Conservation (phyloP, 805 yeast genomes). For the Lipomyces orientalis region DNA sequence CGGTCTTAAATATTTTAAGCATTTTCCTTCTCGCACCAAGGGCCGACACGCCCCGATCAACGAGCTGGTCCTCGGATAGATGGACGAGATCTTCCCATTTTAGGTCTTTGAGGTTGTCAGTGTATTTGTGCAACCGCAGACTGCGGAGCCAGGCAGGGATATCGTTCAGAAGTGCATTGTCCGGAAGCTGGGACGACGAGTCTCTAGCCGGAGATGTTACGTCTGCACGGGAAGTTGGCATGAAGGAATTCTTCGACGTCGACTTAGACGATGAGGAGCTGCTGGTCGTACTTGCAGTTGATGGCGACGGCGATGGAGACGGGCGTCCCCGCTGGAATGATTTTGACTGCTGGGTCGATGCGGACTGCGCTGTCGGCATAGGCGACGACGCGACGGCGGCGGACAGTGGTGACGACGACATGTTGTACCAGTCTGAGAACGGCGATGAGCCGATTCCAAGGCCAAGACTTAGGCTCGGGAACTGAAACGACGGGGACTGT, state of each 20-base stretch:
- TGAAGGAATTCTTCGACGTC: slow-evolving; percentile 54
- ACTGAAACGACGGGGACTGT: not conserved
- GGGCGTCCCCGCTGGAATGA: not conserved
- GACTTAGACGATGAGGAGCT: slow-evolving; percentile 31
- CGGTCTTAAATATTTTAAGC: slow-evolving; percentile 87
- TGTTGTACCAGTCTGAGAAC: slow-evolving; percentile 22
- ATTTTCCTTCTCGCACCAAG: slow-evolving; percentile 95
- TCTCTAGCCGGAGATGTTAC: not conserved
- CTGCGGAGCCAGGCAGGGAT: slow-evolving; percentile 93
- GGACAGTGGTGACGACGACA: not conserved
- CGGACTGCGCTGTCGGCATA: not conserved
- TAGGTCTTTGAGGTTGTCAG: slow-evolving; percentile 75
- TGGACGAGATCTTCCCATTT: slow-evolving; percentile 81
- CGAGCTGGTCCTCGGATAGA: slow-evolving; percentile 70
- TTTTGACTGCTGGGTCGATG: not conserved
- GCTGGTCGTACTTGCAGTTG: slow-evolving; percentile 3
- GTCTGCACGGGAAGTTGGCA: slow-evolving; percentile 37
- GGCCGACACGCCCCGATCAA: slow-evolving; percentile 84
- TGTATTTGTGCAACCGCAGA: slow-evolving; percentile 89
- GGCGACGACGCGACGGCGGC: not conserved
- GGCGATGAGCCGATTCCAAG: slow-evolving; percentile 10
- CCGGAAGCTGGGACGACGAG: slow-evolving; percentile 32
- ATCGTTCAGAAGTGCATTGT: slow-evolving; percentile 57
- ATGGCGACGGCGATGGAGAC: slow-evolving; percentile 8
- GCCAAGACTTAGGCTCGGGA: slow-evolving; percentile 7